These are phyloP conservation scores for Conticribra guillardii DNA, from an alignment of 108 stramenopile genomes.

Conservation along the genomic window DNA sequence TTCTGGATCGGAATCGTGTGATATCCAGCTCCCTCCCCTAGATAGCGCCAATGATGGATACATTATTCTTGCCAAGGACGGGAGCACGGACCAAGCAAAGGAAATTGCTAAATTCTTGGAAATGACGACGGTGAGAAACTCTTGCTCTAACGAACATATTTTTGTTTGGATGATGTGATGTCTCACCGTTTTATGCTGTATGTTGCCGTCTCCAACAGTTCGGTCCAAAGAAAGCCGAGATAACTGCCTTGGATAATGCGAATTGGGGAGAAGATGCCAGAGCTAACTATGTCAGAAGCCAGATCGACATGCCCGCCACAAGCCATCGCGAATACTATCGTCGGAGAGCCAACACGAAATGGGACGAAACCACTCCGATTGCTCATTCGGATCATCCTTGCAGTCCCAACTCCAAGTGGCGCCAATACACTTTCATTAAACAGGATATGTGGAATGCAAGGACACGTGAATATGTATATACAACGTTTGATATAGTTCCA, in stretches of 20 bases:
- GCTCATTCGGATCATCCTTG: constrained; percentile 57
- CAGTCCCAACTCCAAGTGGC: constrained; percentile 37
- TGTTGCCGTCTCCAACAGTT: no score
- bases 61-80: constrained; percentile 26
- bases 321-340: constrained; percentile 59
- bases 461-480: constrained; percentile 3
- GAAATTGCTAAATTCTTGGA: constrained; percentile 63
- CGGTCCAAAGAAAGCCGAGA: constrained; percentile 49
- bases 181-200: no score
- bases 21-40: constrained; percentile 7
- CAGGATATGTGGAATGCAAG: constrained; percentile 26
- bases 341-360: constrained; percentile 37
- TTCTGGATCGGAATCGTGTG: neutral
- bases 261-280: constrained; percentile 18
- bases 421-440: constrained; percentile 39
- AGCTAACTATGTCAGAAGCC: constrained; percentile 24
- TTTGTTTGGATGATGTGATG: no score
- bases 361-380: constrained; percentile 28
- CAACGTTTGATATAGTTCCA: constrained; percentile 41
- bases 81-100: constrained; percentile 10
- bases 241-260: constrained; percentile 33
- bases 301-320: constrained; percentile 36
- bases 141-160: no score
- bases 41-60: constrained; percentile 2
- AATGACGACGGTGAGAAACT: constrained; percentile 55